phyloP scores from a whole-genome alignment of 441 rosid genomes.

The Euphorbia neoarborescens region DNA sequence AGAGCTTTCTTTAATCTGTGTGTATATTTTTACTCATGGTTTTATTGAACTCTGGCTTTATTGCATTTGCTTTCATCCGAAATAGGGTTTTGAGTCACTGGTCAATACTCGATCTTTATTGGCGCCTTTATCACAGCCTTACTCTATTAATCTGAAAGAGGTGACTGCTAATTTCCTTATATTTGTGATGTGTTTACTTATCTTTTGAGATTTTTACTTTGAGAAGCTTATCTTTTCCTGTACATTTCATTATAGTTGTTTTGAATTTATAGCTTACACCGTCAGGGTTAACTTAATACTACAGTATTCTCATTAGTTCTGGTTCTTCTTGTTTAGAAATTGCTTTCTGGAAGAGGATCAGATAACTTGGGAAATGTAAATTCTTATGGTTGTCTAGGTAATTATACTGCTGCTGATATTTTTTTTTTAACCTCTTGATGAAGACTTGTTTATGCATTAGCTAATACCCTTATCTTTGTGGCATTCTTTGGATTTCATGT shows the following conservation, averaged over 20 bases:
- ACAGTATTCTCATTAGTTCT: not conserved
- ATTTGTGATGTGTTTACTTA: not conserved
- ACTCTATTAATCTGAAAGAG: constrained; percentile 12
- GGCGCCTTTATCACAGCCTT: constrained; percentile 16
- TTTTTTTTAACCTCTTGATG: not conserved
- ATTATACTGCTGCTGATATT: not conserved
- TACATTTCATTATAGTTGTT: not conserved
- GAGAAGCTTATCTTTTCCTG: not conserved
- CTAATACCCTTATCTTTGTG: constrained; percentile 2
- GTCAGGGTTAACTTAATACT: not conserved
- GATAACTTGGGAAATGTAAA: constrained; percentile 8
- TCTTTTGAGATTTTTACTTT: not conserved
- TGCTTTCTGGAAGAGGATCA: constrained; percentile 19
- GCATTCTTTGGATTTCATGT: constrained; percentile 5
- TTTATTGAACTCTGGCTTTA: not conserved
- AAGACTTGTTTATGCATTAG: not conserved
- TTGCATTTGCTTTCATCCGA: not conserved
- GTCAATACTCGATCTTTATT: constrained; percentile 8
- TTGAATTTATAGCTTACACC: not conserved
- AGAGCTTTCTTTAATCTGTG: not conserved
- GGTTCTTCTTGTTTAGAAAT: constrained; percentile 17
- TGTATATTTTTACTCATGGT: not conserved
- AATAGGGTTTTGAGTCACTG: constrained; percentile 22
- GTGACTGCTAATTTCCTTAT: constrained; percentile 9
- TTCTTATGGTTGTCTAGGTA: constrained; percentile 18